phyloP scores from a whole-genome alignment of 2,329 filamentous ascomycete genomes.

The Aspergillus awamori region DNA sequence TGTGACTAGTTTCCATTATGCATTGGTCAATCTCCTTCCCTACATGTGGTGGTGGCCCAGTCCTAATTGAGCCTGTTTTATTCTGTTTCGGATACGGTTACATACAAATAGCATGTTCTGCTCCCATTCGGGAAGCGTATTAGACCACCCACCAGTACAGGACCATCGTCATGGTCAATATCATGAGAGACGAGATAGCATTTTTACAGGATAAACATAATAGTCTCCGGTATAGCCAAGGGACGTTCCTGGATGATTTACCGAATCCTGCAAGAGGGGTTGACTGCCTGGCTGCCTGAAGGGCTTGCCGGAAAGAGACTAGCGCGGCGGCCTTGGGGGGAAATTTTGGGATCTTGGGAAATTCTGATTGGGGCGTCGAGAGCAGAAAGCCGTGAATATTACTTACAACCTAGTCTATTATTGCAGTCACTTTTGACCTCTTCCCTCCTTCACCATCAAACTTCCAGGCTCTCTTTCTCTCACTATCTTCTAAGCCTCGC shows the following conservation, averaged over 20 bases:
- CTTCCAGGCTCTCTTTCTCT: background rate
- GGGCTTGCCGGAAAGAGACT: constrained; percentile 20
- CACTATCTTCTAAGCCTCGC: too few relatives aligned
- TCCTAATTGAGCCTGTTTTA: constrained; percentile 29
- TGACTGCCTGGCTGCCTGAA: constrained; percentile 16
- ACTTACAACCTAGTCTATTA: background rate
- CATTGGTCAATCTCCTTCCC: constrained; percentile 13
- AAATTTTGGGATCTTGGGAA: constrained; percentile 6
- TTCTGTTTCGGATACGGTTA: constrained; percentile 28
- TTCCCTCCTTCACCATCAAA: background rate
- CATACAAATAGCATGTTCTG: constrained; percentile 7
- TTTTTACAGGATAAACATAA: background rate
- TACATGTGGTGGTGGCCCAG: constrained; percentile 14
- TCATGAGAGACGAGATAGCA: background rate
- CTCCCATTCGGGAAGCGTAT: constrained; percentile 6
- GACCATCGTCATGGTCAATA: background rate
- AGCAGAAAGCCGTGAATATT: background rate
- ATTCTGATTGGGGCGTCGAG: background rate
- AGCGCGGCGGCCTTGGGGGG: constrained; percentile 20
- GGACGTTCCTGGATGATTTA: background rate
- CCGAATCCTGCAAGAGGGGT: background rate
- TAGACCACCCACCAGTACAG: background rate
- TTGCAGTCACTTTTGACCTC: background rate
- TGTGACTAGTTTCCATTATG: constrained; percentile 4
- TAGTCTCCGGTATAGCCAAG: background rate